These are phyloP conservation scores for Raddia distichophylla DNA, from an alignment of 176 grass and related monocot genomes.

Conservation along the genomic window DNA sequence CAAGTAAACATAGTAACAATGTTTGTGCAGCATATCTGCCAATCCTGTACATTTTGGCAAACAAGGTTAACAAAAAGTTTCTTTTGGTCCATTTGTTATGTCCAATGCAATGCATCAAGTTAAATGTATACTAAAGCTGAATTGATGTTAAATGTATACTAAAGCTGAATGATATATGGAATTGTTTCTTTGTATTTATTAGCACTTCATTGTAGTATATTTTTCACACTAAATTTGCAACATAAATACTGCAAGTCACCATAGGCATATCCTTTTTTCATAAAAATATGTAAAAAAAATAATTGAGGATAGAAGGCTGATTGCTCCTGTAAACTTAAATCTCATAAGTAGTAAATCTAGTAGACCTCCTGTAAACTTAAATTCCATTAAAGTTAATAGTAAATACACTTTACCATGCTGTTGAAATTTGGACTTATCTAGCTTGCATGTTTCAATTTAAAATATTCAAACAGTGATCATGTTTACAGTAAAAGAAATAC, in stretches of 20 bases:
- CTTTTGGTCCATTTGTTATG: conserved; percentile 28
- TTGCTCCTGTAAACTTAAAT: background rate
- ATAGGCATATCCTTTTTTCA: conserved; percentile 9
- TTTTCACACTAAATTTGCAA: conserved; percentile 11
- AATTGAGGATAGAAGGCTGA: conserved; percentile 16
- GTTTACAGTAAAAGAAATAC: conserved; percentile 13
- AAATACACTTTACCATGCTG: conserved; percentile 3
- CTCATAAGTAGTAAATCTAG: background rate
- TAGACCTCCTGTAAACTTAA: background rate
- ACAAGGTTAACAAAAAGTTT: background rate
- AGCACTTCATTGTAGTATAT: background rate
- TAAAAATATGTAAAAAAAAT: background rate
- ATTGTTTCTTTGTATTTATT: conserved; percentile 14
- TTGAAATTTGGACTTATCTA: conserved; percentile 6
- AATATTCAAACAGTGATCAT: conserved; percentile 7
- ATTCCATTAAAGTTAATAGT: background rate
- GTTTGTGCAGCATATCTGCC: background rate
- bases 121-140: conserved; percentile 17
- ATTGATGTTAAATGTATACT: no score
- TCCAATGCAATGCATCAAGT: conserved; percentile 29
- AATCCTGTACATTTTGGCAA: conserved; percentile 3
- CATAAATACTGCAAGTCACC: conserved; percentile 3
- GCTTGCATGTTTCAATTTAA: conserved; percentile 27
- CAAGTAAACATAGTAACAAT: conserved; percentile 3
- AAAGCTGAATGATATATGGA: conserved; percentile 36